phyloP scores from a whole-genome alignment of 371 early-diverging fungal genomes.

The Zychaea mexicana region DNA sequence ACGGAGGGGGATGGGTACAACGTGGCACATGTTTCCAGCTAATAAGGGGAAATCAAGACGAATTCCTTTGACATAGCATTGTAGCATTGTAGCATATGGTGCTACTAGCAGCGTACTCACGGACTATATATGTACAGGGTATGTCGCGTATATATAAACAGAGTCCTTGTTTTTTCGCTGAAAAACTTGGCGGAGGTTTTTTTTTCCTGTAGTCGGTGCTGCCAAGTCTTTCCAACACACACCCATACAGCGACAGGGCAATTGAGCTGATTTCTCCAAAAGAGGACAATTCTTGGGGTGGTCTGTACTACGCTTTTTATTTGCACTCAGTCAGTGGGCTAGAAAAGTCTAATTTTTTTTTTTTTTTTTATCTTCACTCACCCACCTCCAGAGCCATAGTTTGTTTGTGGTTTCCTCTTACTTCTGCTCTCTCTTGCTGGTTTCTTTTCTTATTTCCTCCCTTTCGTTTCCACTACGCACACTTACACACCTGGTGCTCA shows the following conservation, averaged over 20 bases:
- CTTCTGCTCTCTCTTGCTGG: background rate
- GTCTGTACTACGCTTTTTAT: background rate
- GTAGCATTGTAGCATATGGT: too few relatives aligned
- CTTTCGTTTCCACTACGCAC: background rate
- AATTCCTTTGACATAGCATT: too few relatives aligned
- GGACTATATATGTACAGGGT: too few relatives aligned
- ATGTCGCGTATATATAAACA: too few relatives aligned
- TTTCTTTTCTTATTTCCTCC: background rate
- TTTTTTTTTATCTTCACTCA: background rate
- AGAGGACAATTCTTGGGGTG: background rate
- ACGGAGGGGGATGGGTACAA: too few relatives aligned
- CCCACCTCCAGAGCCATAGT: background rate
- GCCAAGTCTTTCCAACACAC: too few relatives aligned
- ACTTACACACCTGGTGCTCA: background rate
- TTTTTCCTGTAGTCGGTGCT: background rate
- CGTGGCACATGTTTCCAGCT: too few relatives aligned
- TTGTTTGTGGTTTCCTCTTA: background rate
- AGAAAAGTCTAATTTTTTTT: background rate
- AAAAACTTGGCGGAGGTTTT: background rate
- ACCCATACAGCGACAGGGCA: too few relatives aligned
- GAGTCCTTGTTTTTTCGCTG: too few relatives aligned
- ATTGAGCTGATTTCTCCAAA: background rate
- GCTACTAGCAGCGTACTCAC: too few relatives aligned
- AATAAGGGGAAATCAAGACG: too few relatives aligned
- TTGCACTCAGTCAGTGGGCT: too few relatives aligned